phyloP scores from a whole-genome alignment of 75 land plant species.

The Chamaecyparis obtusa region DNA sequence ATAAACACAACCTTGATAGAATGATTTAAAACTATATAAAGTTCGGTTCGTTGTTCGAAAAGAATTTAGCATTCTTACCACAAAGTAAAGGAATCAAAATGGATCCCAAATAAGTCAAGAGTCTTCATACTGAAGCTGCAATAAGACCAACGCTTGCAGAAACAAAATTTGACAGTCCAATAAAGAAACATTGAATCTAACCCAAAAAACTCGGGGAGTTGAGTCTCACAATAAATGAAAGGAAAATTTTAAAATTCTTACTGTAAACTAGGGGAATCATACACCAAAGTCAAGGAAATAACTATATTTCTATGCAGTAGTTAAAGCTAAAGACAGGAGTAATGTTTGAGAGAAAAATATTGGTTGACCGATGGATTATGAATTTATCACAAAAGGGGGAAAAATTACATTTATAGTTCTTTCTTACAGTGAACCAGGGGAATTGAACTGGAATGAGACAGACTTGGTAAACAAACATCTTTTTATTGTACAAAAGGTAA shows the following conservation, averaged over 20 bases:
- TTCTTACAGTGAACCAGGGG: not conserved
- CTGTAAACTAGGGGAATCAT: not conserved
- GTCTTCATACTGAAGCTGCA: not conserved
- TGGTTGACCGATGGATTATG: not conserved
- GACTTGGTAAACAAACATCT: no score
- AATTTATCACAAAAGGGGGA: not conserved
- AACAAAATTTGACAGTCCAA: not conserved
- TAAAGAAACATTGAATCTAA: no score
- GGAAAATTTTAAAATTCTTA: not conserved
- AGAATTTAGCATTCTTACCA: not conserved
- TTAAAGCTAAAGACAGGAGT: not conserved
- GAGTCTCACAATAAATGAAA: not conserved
- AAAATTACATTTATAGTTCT: no score
- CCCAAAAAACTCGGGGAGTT: not conserved
- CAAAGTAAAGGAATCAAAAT: not conserved
- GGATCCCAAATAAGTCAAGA: not conserved
- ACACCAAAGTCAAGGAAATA: not conserved
- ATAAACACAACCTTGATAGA: not conserved
- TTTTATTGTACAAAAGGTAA: no score
- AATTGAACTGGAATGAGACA: not conserved
- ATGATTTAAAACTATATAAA: not conserved
- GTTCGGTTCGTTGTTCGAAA: not conserved
- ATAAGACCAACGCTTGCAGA: not conserved
- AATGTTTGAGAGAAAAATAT: no score
- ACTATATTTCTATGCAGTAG: not conserved